Evolutionary conservation across 73 alveolate species (phyloP).

Genomic region (Tetrahymena thermophila): DNA sequence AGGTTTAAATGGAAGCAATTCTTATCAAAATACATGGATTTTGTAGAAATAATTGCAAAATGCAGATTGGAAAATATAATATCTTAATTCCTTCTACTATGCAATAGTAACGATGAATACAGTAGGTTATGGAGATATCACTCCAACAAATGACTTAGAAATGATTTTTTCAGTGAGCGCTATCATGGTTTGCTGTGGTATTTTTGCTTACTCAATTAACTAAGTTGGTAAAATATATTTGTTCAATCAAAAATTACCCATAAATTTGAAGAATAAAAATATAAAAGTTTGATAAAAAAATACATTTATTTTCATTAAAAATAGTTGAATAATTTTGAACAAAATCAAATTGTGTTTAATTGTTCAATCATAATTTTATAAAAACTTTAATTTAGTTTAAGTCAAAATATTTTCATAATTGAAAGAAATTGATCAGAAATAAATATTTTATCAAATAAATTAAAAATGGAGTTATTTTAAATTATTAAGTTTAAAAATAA

Average conservation of each 20-base stretch:
- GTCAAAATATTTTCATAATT: no score
- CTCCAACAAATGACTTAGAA: conserved; percentile 48
- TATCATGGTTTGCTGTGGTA: conserved; percentile 52
- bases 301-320: no score
- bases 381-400: no score
- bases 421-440: no score
- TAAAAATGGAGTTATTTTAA: no score
- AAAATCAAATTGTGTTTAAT: no score
- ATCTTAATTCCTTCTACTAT: conserved; percentile 46
- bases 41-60: neutral
- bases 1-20: neutral
- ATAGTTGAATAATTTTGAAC: no score
- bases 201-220: conserved; percentile 43
- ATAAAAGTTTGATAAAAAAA: neutral
- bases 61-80: neutral
- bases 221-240: neutral
- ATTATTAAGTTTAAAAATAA: no score
- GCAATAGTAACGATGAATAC: conserved; percentile 63
- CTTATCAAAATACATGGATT: conserved; percentile 5
- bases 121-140: conserved; percentile 77
- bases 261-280: neutral
- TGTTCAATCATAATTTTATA: no score
- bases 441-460: no score
- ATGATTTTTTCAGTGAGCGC: conserved; percentile 43
- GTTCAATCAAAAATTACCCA: neutral